Evolutionary conservation across 306 rosid genomes (phyloP), one percentile per base, ranked within the genome.

Genomic region (Vigna angularis): DNA sequence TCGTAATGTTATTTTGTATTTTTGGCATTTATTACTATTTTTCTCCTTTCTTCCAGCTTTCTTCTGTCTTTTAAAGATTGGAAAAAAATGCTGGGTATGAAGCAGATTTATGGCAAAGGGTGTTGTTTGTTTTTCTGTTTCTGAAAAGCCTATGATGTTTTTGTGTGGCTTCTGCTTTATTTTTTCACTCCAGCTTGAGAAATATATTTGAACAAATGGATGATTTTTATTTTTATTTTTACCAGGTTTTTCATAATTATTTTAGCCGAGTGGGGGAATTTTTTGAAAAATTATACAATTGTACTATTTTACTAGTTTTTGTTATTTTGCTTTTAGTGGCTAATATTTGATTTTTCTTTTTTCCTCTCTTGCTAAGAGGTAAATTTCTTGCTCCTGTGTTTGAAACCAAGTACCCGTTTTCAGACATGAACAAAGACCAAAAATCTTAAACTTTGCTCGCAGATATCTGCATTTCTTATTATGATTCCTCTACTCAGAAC

Each of bases 41-140:
- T 73, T 34, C 66, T 28, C 14, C 36, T 50, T 52, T 14, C 74
- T 76, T 79, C 36, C 73, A 50, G 73, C 85, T 74, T 87, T 85
- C 20, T 87, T 85, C 20, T 80, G 82, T 76, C 70, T 76, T 83
- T 42, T 20, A 16, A 76, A 62, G 76, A 79, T 42, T 45, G 13
- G 26, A 56, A 72, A 51, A 77, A 51, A 77, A 63, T 71, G 84
- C 82, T 74, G 51, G 79, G 57, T 51, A 0, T 72, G 79, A 63
- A 70, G 81, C 70, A 55, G 86, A 67, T 79, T 82, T 73, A 42
- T 78, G 72, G 38, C 49, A 24, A 74, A 57, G 66, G 59, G 10
- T 79, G 26, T 53, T 30, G 6, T 72, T 79, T 56, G 0, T 63
- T 57, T 68, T 64, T 17, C 24, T 83, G 44, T 40, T 74, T 79